phyloP scores from a whole-genome alignment of 2,329 filamentous ascomycete genomes.

The Neonectria sp. region DNA sequence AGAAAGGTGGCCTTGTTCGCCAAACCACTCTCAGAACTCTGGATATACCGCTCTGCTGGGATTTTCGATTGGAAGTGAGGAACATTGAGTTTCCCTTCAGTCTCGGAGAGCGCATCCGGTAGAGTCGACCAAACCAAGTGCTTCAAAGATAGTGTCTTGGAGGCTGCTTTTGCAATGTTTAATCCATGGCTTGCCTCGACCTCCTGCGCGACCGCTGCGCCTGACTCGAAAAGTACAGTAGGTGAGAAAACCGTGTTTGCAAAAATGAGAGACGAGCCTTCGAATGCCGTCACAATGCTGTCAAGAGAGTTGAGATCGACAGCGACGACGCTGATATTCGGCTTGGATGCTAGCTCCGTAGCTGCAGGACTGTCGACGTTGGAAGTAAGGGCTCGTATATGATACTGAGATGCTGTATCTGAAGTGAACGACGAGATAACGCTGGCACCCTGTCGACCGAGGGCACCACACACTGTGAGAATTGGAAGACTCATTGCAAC shows the following conservation, averaged over 20 bases:
- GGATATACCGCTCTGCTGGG: not conserved
- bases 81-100: not conserved
- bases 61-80: constrained; percentile 18
- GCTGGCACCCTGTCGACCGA: constrained; percentile 1
- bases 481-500: no score
- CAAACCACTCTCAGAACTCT: not conserved
- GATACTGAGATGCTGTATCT: not conserved
- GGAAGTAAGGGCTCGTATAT: constrained; percentile 18
- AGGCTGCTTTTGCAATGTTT: constrained; percentile 6
- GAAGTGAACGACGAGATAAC: not conserved
- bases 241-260: constrained; percentile 5
- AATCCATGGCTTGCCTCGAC: not conserved
- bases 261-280: constrained; percentile 2
- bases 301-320: constrained; percentile 7
- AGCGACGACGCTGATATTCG: not conserved
- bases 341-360: not conserved
- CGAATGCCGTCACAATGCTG: constrained; percentile 1
- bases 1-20: constrained; percentile 7
- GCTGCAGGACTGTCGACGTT: constrained; percentile 1
- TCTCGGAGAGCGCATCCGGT: not conserved
- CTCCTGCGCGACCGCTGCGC: not conserved
- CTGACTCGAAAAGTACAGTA: not conserved
- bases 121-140: constrained; percentile 22
- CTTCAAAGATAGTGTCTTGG: not conserved
- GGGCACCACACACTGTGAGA: no score